These are phyloP conservation scores for Auriculariales sp. DNA, from an alignment of 768 basidiomycete genomes.

Conservation along the genomic window DNA sequence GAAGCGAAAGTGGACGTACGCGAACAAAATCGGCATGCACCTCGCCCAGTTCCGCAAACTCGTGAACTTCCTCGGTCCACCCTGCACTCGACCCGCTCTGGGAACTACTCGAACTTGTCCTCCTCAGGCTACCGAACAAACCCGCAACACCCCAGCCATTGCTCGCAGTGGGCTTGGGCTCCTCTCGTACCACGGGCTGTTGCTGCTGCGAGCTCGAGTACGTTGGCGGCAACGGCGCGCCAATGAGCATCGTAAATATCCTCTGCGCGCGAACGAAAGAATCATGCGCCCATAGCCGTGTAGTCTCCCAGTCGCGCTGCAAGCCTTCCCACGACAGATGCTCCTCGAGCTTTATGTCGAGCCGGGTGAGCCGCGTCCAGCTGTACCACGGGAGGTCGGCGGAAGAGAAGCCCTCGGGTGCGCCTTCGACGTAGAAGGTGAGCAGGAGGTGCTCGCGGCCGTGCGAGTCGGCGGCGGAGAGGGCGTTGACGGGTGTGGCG, in stretches of 20 bases:
- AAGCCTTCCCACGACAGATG: too few species aligned
- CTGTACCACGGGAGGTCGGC: too few species aligned
- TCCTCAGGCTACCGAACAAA: conserved; percentile 51
- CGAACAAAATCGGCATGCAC: conserved; percentile 4
- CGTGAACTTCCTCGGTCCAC: too few species aligned
- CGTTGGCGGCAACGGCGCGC: not conserved
- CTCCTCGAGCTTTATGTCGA: too few species aligned
- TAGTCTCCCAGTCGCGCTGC: too few species aligned
- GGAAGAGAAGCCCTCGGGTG: too few species aligned
- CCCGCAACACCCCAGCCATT: conserved; percentile 44
- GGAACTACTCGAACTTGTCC: too few species aligned
- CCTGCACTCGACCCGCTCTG: too few species aligned
- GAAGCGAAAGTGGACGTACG: conserved; percentile 11
- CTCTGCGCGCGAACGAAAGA: too few species aligned
- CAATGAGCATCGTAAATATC: conserved; percentile 3
- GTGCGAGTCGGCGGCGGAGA: conserved; percentile 53
- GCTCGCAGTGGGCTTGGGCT: conserved; percentile 11
- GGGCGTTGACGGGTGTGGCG: conserved; percentile 68
- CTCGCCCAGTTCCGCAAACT: not conserved
- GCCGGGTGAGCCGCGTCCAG: too few species aligned
- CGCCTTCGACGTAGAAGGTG: conserved; percentile 65
- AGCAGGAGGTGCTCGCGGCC: conserved; percentile 77
- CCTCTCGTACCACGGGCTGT: conserved; percentile 10
- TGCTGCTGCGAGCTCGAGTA: not conserved
- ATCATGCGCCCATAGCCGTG: too few species aligned